phyloP scores from a whole-genome alignment of 306 rosid species.

The Prunus mira region DNA sequence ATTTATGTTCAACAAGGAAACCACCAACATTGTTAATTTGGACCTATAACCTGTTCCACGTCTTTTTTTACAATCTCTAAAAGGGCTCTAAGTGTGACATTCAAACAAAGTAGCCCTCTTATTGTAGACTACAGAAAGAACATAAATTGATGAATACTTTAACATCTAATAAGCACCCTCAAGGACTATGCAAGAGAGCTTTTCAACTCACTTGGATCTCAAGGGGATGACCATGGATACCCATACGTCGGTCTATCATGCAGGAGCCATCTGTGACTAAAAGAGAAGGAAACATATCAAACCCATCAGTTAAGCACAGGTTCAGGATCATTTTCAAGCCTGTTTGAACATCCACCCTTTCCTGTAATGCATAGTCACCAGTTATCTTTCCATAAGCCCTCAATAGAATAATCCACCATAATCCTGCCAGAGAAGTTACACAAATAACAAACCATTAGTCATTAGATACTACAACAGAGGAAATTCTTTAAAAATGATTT shows the following conservation, averaged over 20 bases:
- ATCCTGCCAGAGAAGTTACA: slow-evolving; percentile 44
- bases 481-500: background rate
- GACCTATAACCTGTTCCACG: background rate
- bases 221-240: slow-evolving; percentile 97
- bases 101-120: background rate
- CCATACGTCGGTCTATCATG: slow-evolving; percentile 99
- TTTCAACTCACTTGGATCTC: slow-evolving; percentile 80
- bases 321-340: slow-evolving; percentile 89
- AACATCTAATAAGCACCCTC: background rate
- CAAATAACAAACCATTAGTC: slow-evolving; percentile 3
- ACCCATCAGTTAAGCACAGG: slow-evolving; percentile 86
- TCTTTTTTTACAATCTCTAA: background rate
- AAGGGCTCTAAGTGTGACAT: background rate
- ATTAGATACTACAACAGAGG: background rate
- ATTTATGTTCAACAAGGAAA: slow-evolving; percentile 4
- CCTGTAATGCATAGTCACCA: slow-evolving; percentile 79
- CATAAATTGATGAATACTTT: background rate
- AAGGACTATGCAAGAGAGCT: background rate
- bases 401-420: slow-evolving; percentile 96
- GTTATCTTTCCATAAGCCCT: slow-evolving; percentile 88
- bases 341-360: slow-evolving; percentile 88
- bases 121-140: background rate
- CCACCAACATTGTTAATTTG: background rate
- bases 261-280: slow-evolving; percentile 98
- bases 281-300: slow-evolving; percentile 93